phyloP scores from a whole-genome alignment of 768 basidiomycete genomes.

The Naganishia antarctica region DNA sequence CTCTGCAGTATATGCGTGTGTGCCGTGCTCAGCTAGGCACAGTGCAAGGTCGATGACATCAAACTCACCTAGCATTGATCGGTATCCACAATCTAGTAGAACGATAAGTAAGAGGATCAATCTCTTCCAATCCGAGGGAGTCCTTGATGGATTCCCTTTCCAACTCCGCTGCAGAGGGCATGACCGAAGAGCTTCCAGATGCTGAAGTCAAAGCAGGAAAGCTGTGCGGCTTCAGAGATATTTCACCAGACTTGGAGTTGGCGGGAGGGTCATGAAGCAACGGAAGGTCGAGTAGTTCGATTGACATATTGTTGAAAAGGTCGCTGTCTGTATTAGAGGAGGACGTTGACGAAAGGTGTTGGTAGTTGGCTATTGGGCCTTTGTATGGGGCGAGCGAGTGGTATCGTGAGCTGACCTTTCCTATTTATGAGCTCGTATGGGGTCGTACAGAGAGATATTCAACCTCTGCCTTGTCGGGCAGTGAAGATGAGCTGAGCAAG shows the following conservation, averaged over 20 bases:
- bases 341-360: no score
- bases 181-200: constrained; percentile 10
- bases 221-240: constrained; percentile 17
- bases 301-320: constrained; percentile 2
- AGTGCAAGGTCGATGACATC: background rate
- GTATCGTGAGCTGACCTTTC: no score
- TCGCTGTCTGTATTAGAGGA: background rate
- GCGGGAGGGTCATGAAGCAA: background rate
- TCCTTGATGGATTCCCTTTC: constrained; percentile 25
- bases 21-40: no score
- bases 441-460: no score
- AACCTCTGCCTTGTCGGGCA: no score
- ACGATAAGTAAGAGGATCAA: constrained; percentile 26
- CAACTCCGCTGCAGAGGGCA: constrained; percentile 4
- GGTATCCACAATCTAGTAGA: constrained; percentile 21
- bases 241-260: background rate
- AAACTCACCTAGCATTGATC: constrained; percentile 18
- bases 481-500: no score
- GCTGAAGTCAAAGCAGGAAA: constrained; percentile 24
- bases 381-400: no score
- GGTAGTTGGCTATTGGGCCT: no score
- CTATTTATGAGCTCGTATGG: no score
- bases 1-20: no score
- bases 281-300: constrained; percentile 11
- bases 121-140: constrained; percentile 26